A percentile compares a stretch with the other conserved stretches of the same genome.
Evolutionary conservation across 1,284 basidiomycete genomes (phyloP).

Genomic region (Cutaneotrichosporon sp.): DNA sequence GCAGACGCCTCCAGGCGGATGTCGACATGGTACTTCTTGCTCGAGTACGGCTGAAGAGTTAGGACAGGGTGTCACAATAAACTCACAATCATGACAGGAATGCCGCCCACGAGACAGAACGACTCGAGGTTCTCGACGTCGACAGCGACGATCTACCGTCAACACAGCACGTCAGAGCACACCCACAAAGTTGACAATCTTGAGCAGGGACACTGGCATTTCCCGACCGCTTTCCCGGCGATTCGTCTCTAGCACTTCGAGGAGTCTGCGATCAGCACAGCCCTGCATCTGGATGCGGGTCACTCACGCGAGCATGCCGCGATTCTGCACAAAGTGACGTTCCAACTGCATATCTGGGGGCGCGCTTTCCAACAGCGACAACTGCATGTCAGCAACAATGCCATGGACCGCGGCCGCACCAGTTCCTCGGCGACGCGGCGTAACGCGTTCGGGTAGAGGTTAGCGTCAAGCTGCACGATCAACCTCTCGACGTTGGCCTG

Average conservation of each 20-base stretch:
- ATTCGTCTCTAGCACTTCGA: conserved; percentile 81
- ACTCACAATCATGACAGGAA: conserved; percentile 82
- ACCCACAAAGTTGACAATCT: conserved; percentile 80
- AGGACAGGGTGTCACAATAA: not conserved
- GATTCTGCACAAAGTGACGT: conserved; percentile 77
- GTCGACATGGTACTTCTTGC: conserved; percentile 87
- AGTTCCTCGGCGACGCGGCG: conserved; percentile 80
- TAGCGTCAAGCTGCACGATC: conserved; percentile 73
- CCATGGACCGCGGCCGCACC: conserved; percentile 52
- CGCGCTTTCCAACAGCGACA: conserved; percentile 61
- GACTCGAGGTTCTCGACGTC: conserved; percentile 87
- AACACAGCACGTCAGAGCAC: not conserved
- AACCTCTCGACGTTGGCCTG: conserved; percentile 73
- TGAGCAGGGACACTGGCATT: conserved; percentile 73
- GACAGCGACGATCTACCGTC: conserved; percentile 68
- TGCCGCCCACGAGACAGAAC: conserved; percentile 88
- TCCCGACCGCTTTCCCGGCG: conserved; percentile 55
- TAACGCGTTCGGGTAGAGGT: conserved; percentile 68
- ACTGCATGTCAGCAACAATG: not conserved
- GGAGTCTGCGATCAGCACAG: conserved; percentile 50
- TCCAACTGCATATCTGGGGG: conserved; percentile 69
- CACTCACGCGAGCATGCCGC: conserved; percentile 76
- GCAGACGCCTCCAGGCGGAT: conserved; percentile 91
- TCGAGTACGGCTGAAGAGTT: conserved; percentile 63
- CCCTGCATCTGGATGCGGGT: too few species aligned